phyloP scores from a whole-genome alignment of 2,329 filamentous ascomycete species.

The Colletotrichum chrysophilum region DNA sequence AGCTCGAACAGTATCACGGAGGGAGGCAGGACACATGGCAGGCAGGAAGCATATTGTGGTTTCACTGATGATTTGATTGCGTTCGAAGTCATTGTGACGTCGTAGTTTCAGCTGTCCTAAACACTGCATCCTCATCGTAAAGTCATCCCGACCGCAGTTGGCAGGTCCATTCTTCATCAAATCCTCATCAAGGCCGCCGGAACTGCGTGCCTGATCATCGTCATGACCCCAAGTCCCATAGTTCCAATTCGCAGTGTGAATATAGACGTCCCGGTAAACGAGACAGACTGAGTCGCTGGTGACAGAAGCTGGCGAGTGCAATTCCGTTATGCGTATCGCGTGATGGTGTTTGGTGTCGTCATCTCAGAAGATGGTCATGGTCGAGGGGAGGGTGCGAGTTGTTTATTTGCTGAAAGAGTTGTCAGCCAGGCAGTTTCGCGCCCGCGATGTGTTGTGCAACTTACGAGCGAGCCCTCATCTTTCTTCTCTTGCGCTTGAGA shows the following conservation, averaged over 20 bases:
- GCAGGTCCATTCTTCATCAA: constrained; percentile 14
- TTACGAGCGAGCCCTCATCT: constrained; percentile 98
- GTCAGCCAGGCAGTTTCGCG: constrained; percentile 32
- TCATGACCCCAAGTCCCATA: constrained; percentile 21
- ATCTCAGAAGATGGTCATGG: constrained; percentile 46
- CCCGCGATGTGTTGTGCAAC: constrained; percentile 42
- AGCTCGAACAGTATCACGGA: not conserved
- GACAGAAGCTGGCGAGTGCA: constrained; percentile 1
- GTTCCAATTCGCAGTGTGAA: constrained; percentile 28
- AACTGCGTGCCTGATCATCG: not conserved
- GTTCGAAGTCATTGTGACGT: not conserved
- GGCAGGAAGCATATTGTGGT: not conserved
- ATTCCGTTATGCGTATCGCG: not conserved
- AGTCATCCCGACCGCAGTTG: constrained; percentile 20
- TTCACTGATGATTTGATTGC: constrained; percentile 20
- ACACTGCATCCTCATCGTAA: constrained; percentile 19
- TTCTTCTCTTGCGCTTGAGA: constrained; percentile 99
- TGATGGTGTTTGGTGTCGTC: constrained; percentile 12
- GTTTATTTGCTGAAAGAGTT: constrained; percentile 66
- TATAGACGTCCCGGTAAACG: constrained; percentile 6
- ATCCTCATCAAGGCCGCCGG: constrained; percentile 8
- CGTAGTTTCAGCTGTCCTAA: constrained; percentile 2
- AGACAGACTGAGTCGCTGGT: constrained; percentile 22
- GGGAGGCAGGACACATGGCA: too few species aligned
- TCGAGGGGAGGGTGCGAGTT: constrained; percentile 62